Percentiles rank a stretch among this genome's conserved stretches.
Evolutionary conservation across 805 yeast genomes (phyloP).

Genomic region (Candida koratica): DNA sequence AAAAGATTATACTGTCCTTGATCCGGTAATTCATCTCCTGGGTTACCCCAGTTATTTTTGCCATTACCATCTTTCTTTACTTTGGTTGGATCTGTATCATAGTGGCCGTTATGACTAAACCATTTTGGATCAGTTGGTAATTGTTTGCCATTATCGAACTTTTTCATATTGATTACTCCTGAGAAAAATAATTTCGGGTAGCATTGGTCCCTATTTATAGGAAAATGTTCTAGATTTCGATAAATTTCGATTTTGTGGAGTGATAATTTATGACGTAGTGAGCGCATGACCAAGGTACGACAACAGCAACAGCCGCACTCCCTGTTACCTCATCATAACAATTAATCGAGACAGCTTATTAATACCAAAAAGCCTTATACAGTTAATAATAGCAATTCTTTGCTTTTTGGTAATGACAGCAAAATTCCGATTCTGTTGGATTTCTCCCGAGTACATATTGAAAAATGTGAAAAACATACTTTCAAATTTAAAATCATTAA

Average conservation of each 20-base stretch:
- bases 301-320: constrained; percentile 2
- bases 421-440: constrained; percentile 8
- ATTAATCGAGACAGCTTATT: constrained; percentile 3
- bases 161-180: constrained; percentile 4
- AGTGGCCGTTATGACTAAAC: constrained; percentile 75
- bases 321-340: constrained; percentile 4
- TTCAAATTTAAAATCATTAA: constrained; percentile 3
- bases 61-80: constrained; percentile 86
- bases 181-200: neutral
- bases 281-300: neutral
- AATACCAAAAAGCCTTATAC: constrained; percentile 10
- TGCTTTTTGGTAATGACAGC: constrained; percentile 5
- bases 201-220: constrained; percentile 6
- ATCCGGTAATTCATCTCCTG: constrained; percentile 64
- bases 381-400: constrained; percentile 7
- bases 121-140: constrained; percentile 57
- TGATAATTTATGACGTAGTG: constrained; percentile 6
- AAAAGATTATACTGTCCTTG: constrained; percentile 39
- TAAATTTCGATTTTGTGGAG: constrained; percentile 7
- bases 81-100: constrained; percentile 66
- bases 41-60: constrained; percentile 80
- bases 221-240: neutral
- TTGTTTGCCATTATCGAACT: constrained; percentile 33
- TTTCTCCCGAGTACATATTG: constrained; percentile 4
- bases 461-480: neutral